Conservation (phyloP, 2,329 filamentous ascomycete genomes). For the Nothopassalora personata region DNA sequence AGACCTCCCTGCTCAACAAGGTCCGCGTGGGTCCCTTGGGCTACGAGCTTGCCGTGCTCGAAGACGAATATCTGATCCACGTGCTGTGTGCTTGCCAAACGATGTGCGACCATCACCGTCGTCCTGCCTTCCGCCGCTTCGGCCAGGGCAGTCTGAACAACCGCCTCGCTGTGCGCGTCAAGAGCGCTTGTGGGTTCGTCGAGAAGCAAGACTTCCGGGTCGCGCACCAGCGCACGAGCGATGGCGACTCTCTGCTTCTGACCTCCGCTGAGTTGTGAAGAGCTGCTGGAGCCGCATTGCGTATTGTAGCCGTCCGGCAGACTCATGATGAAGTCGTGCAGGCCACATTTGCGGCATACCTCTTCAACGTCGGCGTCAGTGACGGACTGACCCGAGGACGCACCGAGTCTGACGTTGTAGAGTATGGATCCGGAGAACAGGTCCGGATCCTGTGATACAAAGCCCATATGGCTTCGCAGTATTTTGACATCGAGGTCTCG, state of each 20-base stretch:
- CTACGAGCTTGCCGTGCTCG: conserved; percentile 58
- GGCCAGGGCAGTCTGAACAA: conserved; percentile 39
- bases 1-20: conserved; percentile 39
- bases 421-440: conserved; percentile 42
- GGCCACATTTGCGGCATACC: conserved; percentile 39
- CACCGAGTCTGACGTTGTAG: conserved; percentile 42
- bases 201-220: conserved; percentile 43
- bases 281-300: conserved; percentile 39
- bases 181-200: conserved; percentile 46
- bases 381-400: conserved; percentile 20
- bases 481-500: conserved; percentile 33
- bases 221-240: conserved; percentile 42
- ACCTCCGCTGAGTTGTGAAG: conserved; percentile 39
- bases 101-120: conserved; percentile 71
- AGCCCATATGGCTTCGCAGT: conserved; percentile 37
- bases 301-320: conserved; percentile 46
- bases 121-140: conserved; percentile 43
- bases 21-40: conserved; percentile 58
- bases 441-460: conserved; percentile 44
- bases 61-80: conserved; percentile 77
- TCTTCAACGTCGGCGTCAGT: conserved; percentile 29
- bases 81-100: conserved; percentile 71
- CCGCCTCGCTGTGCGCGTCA: conserved; percentile 42
- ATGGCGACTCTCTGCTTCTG: conserved; percentile 45
- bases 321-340: conserved; percentile 45